Percentiles rank a stretch among this genome's conserved stretches.
These are phyloP conservation scores for Apiotrichum porosum DNA, from an alignment of 1,284 basidiomycete genomes.

Conservation along the genomic window DNA sequence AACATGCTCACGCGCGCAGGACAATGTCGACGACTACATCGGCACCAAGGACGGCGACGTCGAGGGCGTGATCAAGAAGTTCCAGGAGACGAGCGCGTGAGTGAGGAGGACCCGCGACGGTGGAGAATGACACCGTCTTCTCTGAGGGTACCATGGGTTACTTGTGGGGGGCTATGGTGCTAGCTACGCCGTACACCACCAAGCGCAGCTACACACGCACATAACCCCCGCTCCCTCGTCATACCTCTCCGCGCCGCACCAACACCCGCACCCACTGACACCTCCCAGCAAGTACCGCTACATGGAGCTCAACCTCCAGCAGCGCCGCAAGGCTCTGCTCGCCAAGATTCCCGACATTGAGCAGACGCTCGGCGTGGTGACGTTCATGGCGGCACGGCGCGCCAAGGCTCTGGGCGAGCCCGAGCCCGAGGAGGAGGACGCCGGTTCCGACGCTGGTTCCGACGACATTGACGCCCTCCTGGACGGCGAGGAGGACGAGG, in stretches of 20 bases:
- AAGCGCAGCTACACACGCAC: no score
- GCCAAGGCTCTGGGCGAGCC: conserved; percentile 47
- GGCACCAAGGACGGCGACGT: conserved; percentile 73
- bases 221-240: background rate
- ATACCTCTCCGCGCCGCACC: conserved; percentile 5
- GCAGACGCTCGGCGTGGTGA: conserved; percentile 87
- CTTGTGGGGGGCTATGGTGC: no score
- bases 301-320: conserved; percentile 85
- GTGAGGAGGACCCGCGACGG: no score
- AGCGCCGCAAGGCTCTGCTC: conserved; percentile 72
- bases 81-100: conserved; percentile 90
- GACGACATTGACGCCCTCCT: conserved; percentile 51
- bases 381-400: conserved; percentile 69
- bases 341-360: conserved; percentile 96
- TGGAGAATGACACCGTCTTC: no score
- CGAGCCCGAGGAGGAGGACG: conserved; percentile 41
- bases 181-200: no score
- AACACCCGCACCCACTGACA: conserved; percentile 11
- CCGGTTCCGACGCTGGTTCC: conserved; percentile 30
- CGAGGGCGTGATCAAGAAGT: conserved; percentile 71
- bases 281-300: conserved; percentile 86
- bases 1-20: conserved; percentile 51
- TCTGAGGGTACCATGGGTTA: no score
- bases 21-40: conserved; percentile 80
- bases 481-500: conserved; percentile 51